A percentile compares a stretch with the other conserved stretches of the same genome.
phyloP scores from a whole-genome alignment of 768 basidiomycete genomes.

The Rhodotorula diobovata region DNA sequence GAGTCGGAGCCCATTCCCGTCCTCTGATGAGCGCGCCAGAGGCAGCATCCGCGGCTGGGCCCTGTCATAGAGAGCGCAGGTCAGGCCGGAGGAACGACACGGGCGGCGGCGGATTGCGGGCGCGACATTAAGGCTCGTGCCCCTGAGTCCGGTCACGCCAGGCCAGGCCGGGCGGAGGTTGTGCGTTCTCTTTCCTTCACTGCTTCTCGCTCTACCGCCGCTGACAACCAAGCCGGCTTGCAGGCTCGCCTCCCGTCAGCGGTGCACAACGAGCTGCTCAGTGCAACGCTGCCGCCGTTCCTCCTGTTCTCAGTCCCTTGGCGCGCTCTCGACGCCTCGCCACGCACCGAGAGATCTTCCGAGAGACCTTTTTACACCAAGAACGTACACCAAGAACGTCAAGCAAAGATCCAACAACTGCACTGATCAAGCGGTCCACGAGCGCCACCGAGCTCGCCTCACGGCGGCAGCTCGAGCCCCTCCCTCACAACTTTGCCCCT shows the following conservation, averaged over 20 bases:
- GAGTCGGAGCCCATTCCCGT: constrained; percentile 41
- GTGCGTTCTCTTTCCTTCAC: too few relatives aligned
- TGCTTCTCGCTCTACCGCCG: too few relatives aligned
- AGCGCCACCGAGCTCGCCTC: background rate
- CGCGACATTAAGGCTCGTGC: too few relatives aligned
- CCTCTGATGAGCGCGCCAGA: background rate
- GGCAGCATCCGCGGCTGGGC: background rate
- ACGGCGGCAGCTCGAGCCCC: background rate
- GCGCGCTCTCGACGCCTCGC: background rate
- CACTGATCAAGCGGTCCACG: background rate
- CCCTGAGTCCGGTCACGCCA: too few relatives aligned
- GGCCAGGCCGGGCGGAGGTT: too few relatives aligned
- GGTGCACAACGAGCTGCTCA: background rate
- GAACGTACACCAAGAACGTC: too few relatives aligned
- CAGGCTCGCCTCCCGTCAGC: background rate
- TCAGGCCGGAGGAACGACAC: too few relatives aligned
- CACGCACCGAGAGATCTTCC: too few relatives aligned
- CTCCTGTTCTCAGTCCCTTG: background rate
- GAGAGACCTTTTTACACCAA: too few relatives aligned
- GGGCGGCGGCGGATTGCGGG: too few relatives aligned
- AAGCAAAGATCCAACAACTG: background rate
- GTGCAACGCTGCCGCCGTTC: background rate
- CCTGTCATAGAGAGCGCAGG: too few relatives aligned
- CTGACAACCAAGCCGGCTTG: too few relatives aligned
- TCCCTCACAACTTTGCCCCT: background rate